Conservation (phyloP, 495 filamentous ascomycete genomes). For the Trichoderma asperelloides region DNA sequence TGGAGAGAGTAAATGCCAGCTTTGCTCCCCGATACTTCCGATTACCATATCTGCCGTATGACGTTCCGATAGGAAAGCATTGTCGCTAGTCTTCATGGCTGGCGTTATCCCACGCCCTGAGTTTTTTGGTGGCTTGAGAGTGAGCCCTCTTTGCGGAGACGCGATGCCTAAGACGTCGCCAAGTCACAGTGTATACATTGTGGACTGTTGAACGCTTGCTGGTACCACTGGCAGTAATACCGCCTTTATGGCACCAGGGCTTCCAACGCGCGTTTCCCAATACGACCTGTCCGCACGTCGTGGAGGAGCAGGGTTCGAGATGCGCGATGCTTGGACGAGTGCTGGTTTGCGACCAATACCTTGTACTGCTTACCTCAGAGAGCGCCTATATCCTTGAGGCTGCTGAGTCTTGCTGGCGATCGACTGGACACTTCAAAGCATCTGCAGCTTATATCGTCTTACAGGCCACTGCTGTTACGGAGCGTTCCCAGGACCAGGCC, state of each 20-base stretch:
- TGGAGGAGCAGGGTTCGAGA: not conserved
- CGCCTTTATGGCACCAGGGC: not conserved
- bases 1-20: not conserved
- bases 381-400: not conserved
- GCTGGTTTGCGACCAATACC: not conserved
- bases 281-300: not conserved
- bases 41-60: not conserved
- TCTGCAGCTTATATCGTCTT: not conserved
- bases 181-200: not conserved
- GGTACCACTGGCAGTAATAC: not conserved
- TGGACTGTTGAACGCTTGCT: not conserved
- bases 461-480: not conserved
- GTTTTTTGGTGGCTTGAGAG: not conserved
- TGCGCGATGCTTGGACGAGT: not conserved
- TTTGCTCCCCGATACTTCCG: conserved; percentile 5
- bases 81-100: not conserved
- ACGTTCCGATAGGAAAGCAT: not conserved
- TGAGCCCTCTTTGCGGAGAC: not conserved
- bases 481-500: not conserved
- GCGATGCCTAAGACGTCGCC: not conserved
- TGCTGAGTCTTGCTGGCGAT: not conserved
- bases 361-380: conserved; percentile 1
- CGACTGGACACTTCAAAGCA: not conserved
- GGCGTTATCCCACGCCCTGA: not conserved
- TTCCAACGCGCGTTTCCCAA: not conserved